phyloP scores from a whole-genome alignment of 2,329 filamentous ascomycete species.

The Mycosphaerelloides madeirae region DNA sequence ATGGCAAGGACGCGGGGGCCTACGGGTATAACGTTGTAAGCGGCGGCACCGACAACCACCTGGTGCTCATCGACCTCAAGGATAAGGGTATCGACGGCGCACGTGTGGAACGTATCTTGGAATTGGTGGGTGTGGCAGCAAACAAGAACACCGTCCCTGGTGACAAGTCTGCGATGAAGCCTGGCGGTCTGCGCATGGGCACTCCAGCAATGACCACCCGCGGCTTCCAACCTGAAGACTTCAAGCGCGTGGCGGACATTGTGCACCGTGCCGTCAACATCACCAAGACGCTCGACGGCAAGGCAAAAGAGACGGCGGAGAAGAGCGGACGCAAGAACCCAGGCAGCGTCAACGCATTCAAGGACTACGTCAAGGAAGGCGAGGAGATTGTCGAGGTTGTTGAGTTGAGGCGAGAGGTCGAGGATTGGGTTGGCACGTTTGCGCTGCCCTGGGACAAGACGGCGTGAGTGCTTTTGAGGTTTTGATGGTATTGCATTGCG shows the following conservation, averaged over 20 bases:
- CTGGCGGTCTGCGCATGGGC: slow-evolving; percentile 90
- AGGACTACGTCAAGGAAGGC: slow-evolving; percentile 68
- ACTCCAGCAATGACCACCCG: slow-evolving; percentile 96
- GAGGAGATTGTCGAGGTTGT: slow-evolving; percentile 65
- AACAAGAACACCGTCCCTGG: slow-evolving; percentile 99
- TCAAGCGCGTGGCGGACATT: slow-evolving; percentile 82
- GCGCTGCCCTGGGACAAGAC: slow-evolving; percentile 61
- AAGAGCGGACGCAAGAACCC: slow-evolving; percentile 62
- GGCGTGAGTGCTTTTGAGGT: background rate
- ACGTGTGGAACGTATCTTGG: slow-evolving; percentile 89
- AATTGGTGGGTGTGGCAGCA: slow-evolving; percentile 97
- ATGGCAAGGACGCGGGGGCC: background rate
- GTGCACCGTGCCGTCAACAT: slow-evolving; percentile 89
- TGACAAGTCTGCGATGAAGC: slow-evolving; percentile 93
- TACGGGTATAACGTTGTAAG: slow-evolving; percentile 86
- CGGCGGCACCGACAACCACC: slow-evolving; percentile 94
- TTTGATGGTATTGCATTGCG: background rate
- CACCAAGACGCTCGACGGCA: slow-evolving; percentile 99
- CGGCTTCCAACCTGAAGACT: slow-evolving; percentile 88
- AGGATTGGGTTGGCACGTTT: slow-evolving; percentile 81
- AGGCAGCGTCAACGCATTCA: slow-evolving; percentile 61
- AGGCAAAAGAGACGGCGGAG: slow-evolving; percentile 72
- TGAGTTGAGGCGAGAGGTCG: slow-evolving; percentile 72
- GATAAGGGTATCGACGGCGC: slow-evolving; percentile 77
- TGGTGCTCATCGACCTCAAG: slow-evolving; percentile 92